Evolutionary conservation across 2,329 filamentous ascomycete genomes (phyloP).

Genomic region (Eurotiales sp.): DNA sequence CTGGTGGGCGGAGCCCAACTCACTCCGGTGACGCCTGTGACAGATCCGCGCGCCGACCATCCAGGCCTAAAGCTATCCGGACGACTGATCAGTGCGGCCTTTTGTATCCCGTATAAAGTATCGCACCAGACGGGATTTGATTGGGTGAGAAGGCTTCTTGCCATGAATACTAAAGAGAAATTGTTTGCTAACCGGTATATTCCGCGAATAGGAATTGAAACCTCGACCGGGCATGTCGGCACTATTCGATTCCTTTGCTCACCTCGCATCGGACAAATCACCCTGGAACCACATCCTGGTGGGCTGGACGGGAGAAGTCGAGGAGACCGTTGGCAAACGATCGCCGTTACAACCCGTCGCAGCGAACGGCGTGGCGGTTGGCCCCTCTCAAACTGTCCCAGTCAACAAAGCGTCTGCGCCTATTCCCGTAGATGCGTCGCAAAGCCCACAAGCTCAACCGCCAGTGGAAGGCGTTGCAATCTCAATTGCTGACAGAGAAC

Average conservation of each 20-base stretch:
- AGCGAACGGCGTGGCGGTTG: conserved; percentile 18
- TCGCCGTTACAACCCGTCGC: conserved; percentile 30
- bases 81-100: conserved; percentile 60
- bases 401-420: conserved; percentile 75
- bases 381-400: conserved; percentile 35
- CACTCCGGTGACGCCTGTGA: conserved; percentile 40
- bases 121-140: conserved; percentile 50
- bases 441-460: conserved; percentile 55
- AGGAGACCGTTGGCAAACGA: conserved; percentile 36
- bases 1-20: conserved; percentile 32
- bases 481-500: conserved; percentile 63
- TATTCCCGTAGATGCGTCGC: conserved; percentile 64
- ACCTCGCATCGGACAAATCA: conserved; percentile 77
- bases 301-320: conserved; percentile 90
- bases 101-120: conserved; percentile 61
- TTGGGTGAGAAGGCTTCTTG: conserved; percentile 46
- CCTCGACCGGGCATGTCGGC: conserved; percentile 83
- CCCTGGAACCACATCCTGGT: conserved; percentile 91
- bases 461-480: conserved; percentile 68
- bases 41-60: conserved; percentile 54
- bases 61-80: conserved; percentile 58
- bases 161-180: not conserved
- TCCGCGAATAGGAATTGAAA: conserved; percentile 60
- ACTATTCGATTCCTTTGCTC: conserved; percentile 83
- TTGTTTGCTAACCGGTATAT: not conserved